phyloP scores from a whole-genome alignment of 345 rosid species.

The Acer campestre region DNA sequence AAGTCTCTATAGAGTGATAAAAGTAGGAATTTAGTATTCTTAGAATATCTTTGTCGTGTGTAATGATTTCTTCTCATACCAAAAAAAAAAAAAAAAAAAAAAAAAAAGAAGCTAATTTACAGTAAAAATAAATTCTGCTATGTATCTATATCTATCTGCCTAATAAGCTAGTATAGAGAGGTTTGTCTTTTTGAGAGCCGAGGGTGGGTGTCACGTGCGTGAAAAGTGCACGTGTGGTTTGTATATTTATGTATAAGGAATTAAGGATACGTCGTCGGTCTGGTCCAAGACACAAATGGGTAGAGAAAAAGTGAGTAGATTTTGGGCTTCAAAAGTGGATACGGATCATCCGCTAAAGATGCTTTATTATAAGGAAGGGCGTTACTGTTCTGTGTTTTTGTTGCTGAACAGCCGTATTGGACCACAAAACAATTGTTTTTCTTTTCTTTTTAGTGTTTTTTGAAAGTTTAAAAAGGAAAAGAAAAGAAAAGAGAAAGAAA shows the following conservation, averaged over 20 bases:
- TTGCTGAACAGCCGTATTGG: slow-evolving; percentile 32
- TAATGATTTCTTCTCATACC: slow-evolving; percentile 34
- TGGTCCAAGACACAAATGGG: slow-evolving; percentile 17
- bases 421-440: slow-evolving; percentile 10
- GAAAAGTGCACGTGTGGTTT: slow-evolving; percentile 40
- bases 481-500: slow-evolving; percentile 10
- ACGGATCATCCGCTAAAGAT: slow-evolving; percentile 45
- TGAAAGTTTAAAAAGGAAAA: slow-evolving; percentile 11
- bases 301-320: slow-evolving; percentile 1
- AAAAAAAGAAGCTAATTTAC: slow-evolving; percentile 19
- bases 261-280: slow-evolving; percentile 17
- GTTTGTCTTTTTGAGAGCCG: slow-evolving; percentile 24
- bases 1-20: not conserved
- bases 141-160: too few species aligned
- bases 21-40: slow-evolving; percentile 21
- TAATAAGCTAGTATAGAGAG: not conserved
- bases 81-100: not conserved
- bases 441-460: not conserved
- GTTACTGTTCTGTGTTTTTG: not conserved
- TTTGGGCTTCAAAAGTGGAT: slow-evolving; percentile 41
- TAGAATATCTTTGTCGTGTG: slow-evolving; percentile 48
- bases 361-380: slow-evolving; percentile 28
- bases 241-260: slow-evolving; percentile 17
- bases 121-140: not conserved
- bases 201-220: slow-evolving; percentile 35